Percentiles rank a stretch among this genome's conserved stretches.
Conservation (phyloP, 108 stramenopile genomes). For the Ochromonas danica region DNA sequence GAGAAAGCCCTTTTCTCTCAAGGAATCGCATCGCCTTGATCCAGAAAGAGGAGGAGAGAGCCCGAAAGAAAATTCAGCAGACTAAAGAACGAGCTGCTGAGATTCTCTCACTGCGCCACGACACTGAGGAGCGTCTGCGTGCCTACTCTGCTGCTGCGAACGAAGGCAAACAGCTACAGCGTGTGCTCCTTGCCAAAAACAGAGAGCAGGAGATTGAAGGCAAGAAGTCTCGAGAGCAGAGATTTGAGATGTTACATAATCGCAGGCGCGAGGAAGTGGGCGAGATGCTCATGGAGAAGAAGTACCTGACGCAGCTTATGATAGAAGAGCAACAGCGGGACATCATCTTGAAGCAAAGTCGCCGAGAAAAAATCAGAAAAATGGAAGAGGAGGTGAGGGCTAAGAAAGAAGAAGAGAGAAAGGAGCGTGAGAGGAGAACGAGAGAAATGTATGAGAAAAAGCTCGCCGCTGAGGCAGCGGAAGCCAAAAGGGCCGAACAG, state of each 20-base stretch:
- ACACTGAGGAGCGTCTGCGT: background rate
- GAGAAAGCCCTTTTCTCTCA: background rate
- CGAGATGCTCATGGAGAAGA: conserved; percentile 10
- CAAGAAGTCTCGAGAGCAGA: background rate
- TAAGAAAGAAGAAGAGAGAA: conserved; percentile 28
- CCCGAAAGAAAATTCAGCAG: conserved; percentile 32
- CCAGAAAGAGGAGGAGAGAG: conserved; percentile 33
- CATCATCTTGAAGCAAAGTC: background rate
- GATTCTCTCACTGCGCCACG: conserved; percentile 5
- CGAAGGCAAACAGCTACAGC: conserved; percentile 23
- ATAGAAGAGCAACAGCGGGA: conserved; percentile 21
- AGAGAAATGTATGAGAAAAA: conserved; percentile 25
- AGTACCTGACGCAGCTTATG: conserved; percentile 26
- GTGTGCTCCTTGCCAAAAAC: background rate
- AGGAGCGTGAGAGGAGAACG: background rate
- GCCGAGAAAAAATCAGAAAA: conserved; percentile 7
- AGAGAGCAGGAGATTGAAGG: conserved; percentile 1
- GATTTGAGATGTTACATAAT: background rate
- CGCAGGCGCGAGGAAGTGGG: background rate
- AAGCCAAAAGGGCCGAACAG: conserved; percentile 28
- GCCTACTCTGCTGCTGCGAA: background rate
- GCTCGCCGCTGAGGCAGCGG: background rate
- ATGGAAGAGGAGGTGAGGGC: conserved; percentile 17
- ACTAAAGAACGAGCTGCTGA: conserved; percentile 31
- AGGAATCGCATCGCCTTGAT: conserved; percentile 36